Evolutionary conservation across 2,329 filamentous ascomycete genomes (phyloP).

Genomic region (Phialophora verrucosa): DNA sequence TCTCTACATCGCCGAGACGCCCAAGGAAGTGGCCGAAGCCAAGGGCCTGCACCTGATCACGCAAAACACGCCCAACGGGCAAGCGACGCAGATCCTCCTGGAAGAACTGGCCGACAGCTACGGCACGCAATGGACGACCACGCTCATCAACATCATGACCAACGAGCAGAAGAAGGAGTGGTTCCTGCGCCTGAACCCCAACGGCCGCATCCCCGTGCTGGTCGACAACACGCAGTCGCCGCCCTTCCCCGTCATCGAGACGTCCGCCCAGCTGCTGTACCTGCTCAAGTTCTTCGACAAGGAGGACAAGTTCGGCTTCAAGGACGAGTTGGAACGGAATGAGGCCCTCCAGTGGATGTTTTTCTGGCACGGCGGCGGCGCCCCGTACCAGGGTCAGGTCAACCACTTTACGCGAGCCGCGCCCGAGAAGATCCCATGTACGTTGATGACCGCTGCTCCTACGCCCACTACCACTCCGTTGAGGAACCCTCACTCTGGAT

Average conservation of each 20-base stretch:
- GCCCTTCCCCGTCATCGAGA: slow-evolving; percentile 61
- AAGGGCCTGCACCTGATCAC: slow-evolving; percentile 61
- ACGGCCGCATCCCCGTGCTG: slow-evolving; percentile 56
- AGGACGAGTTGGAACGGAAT: slow-evolving; percentile 57
- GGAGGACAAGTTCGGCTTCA: slow-evolving; percentile 59
- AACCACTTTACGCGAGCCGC: slow-evolving; percentile 55
- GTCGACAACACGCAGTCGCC: slow-evolving; percentile 57
- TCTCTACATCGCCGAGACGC: slow-evolving; percentile 54
- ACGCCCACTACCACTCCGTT: no score
- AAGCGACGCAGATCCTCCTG: slow-evolving; percentile 61
- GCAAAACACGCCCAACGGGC: slow-evolving; percentile 58
- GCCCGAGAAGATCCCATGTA: slow-evolving; percentile 55
- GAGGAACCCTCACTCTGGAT: not conserved
- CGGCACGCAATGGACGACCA: slow-evolving; percentile 56
- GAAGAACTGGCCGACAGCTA: slow-evolving; percentile 61
- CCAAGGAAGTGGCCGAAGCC: slow-evolving; percentile 53
- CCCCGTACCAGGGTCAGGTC: slow-evolving; percentile 47
- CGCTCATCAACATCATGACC: slow-evolving; percentile 57
- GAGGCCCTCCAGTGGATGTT: slow-evolving; percentile 60
- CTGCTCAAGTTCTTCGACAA: slow-evolving; percentile 58
- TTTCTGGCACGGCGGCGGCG: slow-evolving; percentile 52
- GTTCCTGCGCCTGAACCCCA: slow-evolving; percentile 40
- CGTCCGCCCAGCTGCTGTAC: slow-evolving; percentile 60
- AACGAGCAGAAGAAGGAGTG: slow-evolving; percentile 63
- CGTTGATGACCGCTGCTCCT: no score